Conservation (phyloP, 2,329 filamentous ascomycete genomes). For the Talaromyces sp. region DNA sequence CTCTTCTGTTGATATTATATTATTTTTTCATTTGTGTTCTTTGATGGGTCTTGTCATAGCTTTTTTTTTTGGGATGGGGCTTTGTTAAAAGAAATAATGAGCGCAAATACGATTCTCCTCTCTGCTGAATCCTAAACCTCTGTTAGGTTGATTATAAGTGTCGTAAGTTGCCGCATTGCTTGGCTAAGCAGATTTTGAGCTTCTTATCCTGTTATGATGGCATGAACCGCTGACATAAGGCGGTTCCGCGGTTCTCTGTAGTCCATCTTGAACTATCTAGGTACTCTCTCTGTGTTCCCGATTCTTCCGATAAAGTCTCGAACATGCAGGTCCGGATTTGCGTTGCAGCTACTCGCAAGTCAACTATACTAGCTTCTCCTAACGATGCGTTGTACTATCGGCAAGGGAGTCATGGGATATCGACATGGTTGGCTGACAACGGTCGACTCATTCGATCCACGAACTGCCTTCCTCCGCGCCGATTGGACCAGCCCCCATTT, state of each 20-base stretch:
- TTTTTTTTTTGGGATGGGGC: constrained; percentile 9
- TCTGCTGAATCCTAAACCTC: constrained; percentile 11
- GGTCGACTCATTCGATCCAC: not conserved
- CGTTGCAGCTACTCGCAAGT: not conserved
- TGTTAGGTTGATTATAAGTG: not conserved
- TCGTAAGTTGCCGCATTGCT: not conserved
- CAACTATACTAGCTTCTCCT: not conserved
- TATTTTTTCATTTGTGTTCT: constrained; percentile 17
- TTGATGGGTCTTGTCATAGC: not conserved
- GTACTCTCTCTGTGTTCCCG: too few species aligned
- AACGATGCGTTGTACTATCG: constrained; percentile 5
- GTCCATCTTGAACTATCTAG: not conserved
- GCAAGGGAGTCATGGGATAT: constrained; percentile 14
- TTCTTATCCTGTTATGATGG: not conserved
- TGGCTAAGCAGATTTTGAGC: not conserved
- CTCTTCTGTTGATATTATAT: constrained; percentile 22
- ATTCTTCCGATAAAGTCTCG: not conserved
- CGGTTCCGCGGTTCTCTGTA: not conserved
- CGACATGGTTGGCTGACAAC: constrained; percentile 18
- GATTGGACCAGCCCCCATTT: constrained; percentile 22
- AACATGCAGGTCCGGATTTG: constrained; percentile 16
- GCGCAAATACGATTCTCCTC: constrained; percentile 18
- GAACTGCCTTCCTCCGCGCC: constrained; percentile 5
- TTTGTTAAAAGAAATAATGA: constrained; percentile 16
- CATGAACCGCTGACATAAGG: too few species aligned